Evolutionary conservation across 1,284 basidiomycete species (phyloP).

Genomic region (Xerocomus nothofagi): DNA sequence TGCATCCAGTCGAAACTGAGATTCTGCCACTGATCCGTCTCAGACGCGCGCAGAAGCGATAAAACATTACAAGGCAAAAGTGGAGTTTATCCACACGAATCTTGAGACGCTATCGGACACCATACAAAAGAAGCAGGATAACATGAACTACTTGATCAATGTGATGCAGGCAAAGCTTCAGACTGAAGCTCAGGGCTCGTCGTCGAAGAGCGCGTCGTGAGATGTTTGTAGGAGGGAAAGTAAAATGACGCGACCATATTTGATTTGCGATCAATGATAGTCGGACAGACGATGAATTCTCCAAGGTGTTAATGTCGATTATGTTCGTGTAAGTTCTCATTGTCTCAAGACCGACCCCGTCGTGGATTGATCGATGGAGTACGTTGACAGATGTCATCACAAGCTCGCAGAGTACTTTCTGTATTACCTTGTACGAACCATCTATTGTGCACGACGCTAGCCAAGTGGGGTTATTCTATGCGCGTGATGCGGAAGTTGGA

Average conservation of each 20-base stretch:
- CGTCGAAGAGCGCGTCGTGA: conserved; percentile 28
- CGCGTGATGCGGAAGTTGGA: not conserved
- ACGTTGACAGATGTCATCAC: conserved; percentile 5
- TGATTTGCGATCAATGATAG: not conserved
- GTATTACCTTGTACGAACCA: not conserved
- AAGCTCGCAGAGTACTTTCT: not conserved
- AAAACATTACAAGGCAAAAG: conserved; percentile 76
- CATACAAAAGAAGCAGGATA: conserved; percentile 87
- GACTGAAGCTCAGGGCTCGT: conserved; percentile 39
- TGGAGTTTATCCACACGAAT: conserved; percentile 77
- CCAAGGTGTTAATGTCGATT: not conserved
- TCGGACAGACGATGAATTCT: conserved; percentile 1
- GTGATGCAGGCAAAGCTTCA: conserved; percentile 80
- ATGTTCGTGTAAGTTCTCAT: conserved; percentile 1
- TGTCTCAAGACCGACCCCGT: not conserved
- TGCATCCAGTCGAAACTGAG: not conserved
- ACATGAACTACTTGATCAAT: conserved; percentile 71
- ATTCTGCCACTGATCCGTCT: conserved; percentile 1
- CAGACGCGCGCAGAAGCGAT: conserved; percentile 80
- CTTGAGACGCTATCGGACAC: conserved; percentile 83
- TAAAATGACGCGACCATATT: not conserved
- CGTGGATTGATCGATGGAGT: not conserved
- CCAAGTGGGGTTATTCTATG: not conserved
- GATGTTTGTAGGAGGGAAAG: not conserved
- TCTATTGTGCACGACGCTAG: not conserved